Percentiles rank a stretch among this genome's conserved stretches.
Evolutionary conservation across 2,329 filamentous ascomycete species (phyloP).

Genomic region (Ophiostoma montium): DNA sequence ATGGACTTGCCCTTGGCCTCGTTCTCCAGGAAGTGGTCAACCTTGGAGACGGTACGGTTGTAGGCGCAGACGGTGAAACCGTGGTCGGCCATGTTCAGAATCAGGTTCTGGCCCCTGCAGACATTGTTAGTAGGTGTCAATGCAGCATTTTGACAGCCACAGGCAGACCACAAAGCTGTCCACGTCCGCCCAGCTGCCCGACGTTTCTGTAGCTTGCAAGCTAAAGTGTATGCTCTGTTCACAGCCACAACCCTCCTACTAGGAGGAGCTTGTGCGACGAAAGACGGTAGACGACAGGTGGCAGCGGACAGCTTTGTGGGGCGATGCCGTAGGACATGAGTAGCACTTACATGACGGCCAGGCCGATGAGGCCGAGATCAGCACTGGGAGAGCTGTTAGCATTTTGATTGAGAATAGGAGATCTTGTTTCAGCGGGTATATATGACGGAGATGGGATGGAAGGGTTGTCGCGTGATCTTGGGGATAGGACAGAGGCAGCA

Average conservation of each 20-base stretch:
- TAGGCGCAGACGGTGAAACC: slow-evolving; percentile 95
- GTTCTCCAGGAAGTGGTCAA: slow-evolving; percentile 84
- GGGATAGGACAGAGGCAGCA: slow-evolving; percentile 17
- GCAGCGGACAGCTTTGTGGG: not conserved
- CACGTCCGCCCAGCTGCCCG: no score
- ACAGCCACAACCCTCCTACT: no score
- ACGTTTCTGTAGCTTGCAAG: no score
- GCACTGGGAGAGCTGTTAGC: slow-evolving; percentile 50
- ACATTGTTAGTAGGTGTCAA: not conserved
- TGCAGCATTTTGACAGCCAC: not conserved
- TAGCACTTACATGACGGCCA: slow-evolving; percentile 66
- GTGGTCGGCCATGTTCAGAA: slow-evolving; percentile 78
- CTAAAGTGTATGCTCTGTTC: no score
- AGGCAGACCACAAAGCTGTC: not conserved
- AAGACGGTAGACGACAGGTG: no score
- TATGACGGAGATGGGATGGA: not conserved
- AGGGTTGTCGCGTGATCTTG: slow-evolving; percentile 8
- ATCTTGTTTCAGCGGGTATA: not conserved
- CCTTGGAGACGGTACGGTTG: slow-evolving; percentile 98
- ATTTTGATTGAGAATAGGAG: slow-evolving; percentile 20
- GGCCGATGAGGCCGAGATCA: slow-evolving; percentile 85
- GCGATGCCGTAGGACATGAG: not conserved
- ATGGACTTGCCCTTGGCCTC: slow-evolving; percentile 93
- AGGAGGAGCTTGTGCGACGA: no score
- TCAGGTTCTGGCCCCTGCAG: slow-evolving; percentile 64